Conservation (phyloP, 208 protist species). For the Trypanosoma avium region DNA sequence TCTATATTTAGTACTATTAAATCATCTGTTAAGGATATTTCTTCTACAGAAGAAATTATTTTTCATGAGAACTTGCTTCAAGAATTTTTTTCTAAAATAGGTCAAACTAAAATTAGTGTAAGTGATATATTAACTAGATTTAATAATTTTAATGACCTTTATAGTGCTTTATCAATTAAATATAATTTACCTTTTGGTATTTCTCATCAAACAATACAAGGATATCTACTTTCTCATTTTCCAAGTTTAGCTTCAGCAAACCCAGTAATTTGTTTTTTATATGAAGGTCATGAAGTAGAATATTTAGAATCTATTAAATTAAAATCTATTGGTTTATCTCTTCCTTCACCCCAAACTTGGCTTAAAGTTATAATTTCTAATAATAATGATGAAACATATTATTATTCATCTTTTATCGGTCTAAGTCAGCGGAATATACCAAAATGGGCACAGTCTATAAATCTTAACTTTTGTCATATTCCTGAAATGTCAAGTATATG, state of each 20-base stretch:
- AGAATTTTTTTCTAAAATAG: slow-evolving; percentile 5
- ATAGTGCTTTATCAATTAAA: slow-evolving; percentile 3
- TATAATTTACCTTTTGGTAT: slow-evolving; percentile 6
- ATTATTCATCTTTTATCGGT: slow-evolving; percentile 1
- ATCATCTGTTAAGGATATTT: background rate
- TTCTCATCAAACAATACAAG: background rate
- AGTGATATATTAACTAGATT: slow-evolving; percentile 2
- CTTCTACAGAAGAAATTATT: background rate
- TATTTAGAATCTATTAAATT: slow-evolving; percentile 29
- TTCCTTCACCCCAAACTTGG: background rate
- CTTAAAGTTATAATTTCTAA: background rate
- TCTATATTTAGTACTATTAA: too few species aligned
- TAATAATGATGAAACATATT: background rate
- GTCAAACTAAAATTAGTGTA: background rate
- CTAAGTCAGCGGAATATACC: slow-evolving; percentile 4
- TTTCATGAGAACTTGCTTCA: slow-evolving; percentile 17
- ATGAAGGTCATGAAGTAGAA: slow-evolving; percentile 27
- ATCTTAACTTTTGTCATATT: background rate
- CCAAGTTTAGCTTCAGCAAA: slow-evolving; percentile 23
- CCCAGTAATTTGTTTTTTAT: slow-evolving; percentile 33
- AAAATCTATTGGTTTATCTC: background rate
- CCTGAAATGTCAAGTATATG: background rate
- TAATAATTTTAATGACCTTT: background rate
- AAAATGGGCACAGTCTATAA: background rate
- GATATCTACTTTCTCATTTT: background rate